These are phyloP conservation scores for Backusella luteola DNA, from an alignment of 192 early-diverging fungal species.

Conservation along the genomic window DNA sequence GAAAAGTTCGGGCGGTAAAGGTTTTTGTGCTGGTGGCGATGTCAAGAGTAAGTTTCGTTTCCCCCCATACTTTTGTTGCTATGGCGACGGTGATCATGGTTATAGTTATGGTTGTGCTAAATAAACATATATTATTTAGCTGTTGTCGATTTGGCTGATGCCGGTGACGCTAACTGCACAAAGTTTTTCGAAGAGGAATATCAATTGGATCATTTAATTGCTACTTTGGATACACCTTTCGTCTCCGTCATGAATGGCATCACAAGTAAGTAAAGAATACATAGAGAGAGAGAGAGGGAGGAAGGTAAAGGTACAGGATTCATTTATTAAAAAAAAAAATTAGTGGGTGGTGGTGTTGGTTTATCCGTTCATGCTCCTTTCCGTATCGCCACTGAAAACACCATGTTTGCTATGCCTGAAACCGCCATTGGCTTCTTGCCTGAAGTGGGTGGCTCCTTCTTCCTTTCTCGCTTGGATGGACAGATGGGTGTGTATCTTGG, in stretches of 20 bases:
- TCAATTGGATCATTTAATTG: conserved; percentile 88
- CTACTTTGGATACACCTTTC: conserved; percentile 83
- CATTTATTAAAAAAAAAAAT: background rate
- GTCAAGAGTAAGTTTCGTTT: conserved; percentile 47
- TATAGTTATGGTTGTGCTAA: background rate
- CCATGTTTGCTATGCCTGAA: conserved; percentile 98
- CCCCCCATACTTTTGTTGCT: background rate
- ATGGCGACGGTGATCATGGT: background rate
- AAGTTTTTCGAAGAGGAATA: conserved; percentile 94
- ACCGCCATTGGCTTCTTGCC: conserved; percentile 96
- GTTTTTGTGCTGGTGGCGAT: conserved; percentile 93
- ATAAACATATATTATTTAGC: conserved; percentile 3
- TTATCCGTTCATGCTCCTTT: conserved; percentile 94
- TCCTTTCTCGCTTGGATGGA: conserved; percentile 93
- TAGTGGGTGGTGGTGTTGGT: conserved; percentile 98
- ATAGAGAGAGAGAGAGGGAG: background rate
- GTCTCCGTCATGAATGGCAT: conserved; percentile 88
- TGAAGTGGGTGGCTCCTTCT: conserved; percentile 95
- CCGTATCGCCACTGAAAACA: conserved; percentile 93
- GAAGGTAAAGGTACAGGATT: background rate
- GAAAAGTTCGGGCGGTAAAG: conserved; percentile 67
- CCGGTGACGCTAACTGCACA: conserved; percentile 59
- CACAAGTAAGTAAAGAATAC: conserved; percentile 56
- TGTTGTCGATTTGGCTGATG: conserved; percentile 48
- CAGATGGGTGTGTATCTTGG: conserved; percentile 90